phyloP scores from a whole-genome alignment of 2,329 filamentous ascomycete species.

The Drechslerella coelobrocha region DNA sequence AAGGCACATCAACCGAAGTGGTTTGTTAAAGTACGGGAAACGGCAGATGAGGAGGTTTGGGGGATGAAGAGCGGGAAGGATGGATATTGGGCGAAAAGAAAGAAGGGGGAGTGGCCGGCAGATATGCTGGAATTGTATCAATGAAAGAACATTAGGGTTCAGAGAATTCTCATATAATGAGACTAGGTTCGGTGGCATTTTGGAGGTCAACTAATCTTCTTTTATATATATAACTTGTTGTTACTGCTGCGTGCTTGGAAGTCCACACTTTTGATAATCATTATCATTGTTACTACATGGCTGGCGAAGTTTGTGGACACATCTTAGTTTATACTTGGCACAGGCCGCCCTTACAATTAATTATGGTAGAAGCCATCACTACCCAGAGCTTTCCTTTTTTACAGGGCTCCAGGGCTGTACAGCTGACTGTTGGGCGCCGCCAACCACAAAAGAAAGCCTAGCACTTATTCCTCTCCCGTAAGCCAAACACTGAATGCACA shows the following conservation, averaged over 20 bases:
- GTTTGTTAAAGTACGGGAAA: slow-evolving; percentile 74
- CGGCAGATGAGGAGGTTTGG: slow-evolving; percentile 74
- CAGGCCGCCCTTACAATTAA: not conserved
- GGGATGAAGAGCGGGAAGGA: slow-evolving; percentile 80
- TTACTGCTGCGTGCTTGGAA: not conserved
- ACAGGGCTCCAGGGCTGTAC: too few species aligned
- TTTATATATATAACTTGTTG: not conserved
- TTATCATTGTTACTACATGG: not conserved
- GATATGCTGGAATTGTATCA: slow-evolving; percentile 47
- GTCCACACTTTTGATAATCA: too few species aligned
- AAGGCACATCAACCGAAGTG: slow-evolving; percentile 77
- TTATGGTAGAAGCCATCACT: too few species aligned
- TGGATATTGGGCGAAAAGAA: slow-evolving; percentile 90
- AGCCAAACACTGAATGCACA: too few species aligned
- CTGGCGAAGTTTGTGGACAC: not conserved
- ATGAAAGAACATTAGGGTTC: slow-evolving; percentile 60
- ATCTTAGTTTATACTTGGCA: not conserved
- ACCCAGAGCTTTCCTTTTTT: too few species aligned
- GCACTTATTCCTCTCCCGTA: too few species aligned
- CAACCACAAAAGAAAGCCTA: too few species aligned
- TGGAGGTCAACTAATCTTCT: not conserved
- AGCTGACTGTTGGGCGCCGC: too few species aligned
- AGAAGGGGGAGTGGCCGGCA: slow-evolving; percentile 64
- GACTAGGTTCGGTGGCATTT: not conserved
- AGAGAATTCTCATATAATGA: not conserved